Percentiles rank a stretch among this genome's conserved stretches.
Evolutionary conservation across 2,329 filamentous ascomycete genomes (phyloP).

Genomic region (Nemania abortiva): DNA sequence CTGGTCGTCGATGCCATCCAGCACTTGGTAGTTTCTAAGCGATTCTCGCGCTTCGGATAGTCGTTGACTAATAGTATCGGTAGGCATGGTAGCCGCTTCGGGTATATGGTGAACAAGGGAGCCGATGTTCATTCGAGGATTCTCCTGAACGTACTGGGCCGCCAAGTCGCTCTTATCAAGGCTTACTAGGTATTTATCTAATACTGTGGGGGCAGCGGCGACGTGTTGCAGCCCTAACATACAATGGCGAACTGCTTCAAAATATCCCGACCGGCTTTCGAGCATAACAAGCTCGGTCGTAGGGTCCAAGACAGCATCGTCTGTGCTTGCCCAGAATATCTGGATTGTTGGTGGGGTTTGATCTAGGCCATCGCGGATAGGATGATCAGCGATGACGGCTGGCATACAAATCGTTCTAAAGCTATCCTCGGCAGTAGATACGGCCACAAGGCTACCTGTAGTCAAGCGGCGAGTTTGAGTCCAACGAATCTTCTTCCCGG

Average conservation of each 20-base stretch:
- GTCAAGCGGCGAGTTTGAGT: slow-evolving; percentile 64
- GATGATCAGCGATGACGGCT: slow-evolving; percentile 78
- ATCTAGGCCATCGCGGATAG: slow-evolving; percentile 69
- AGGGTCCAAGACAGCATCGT: slow-evolving; percentile 76
- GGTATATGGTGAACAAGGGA: slow-evolving; percentile 51
- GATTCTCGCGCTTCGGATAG: slow-evolving; percentile 41
- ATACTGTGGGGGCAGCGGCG: slow-evolving; percentile 61
- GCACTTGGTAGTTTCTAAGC: slow-evolving; percentile 41
- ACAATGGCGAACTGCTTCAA: slow-evolving; percentile 79
- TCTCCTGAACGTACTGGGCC: slow-evolving; percentile 51
- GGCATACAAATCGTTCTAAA: slow-evolving; percentile 76
- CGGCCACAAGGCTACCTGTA: slow-evolving; percentile 65
- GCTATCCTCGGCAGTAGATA: slow-evolving; percentile 66
- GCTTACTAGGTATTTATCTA: slow-evolving; percentile 71
- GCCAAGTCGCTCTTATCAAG: slow-evolving; percentile 53
- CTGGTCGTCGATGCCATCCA: slow-evolving; percentile 44
- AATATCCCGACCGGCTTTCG: slow-evolving; percentile 79
- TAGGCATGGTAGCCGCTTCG: slow-evolving; percentile 28
- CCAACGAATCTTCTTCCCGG: slow-evolving; percentile 76
- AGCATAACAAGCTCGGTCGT: slow-evolving; percentile 80
- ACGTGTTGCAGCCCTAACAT: slow-evolving; percentile 77
- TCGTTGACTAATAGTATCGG: slow-evolving; percentile 28
- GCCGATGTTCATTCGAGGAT: slow-evolving; percentile 52
- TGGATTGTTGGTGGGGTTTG: slow-evolving; percentile 79
- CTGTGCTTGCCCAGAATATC: slow-evolving; percentile 73